Evolutionary conservation across 1,284 basidiomycete species (phyloP), one percentile per base, ranked within the genome.

Genomic region (Apiotrichum laibachii): DNA sequence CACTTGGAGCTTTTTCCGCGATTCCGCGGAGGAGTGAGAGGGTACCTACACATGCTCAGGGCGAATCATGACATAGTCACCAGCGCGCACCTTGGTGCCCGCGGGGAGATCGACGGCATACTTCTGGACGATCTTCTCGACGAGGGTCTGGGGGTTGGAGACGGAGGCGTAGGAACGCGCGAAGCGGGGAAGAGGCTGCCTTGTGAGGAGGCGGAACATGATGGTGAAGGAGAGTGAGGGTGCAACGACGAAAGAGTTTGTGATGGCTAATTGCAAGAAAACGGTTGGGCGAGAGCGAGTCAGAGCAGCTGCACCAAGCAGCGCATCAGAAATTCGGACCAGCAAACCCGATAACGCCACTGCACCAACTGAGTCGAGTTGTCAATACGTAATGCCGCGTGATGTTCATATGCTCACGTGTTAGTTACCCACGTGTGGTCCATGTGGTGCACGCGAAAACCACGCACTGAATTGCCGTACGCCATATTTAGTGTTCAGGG

Each of bases 41-140:
- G 9, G 11, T 2, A 72, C 79, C 67, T 58, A 80, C 82, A 98
- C 93, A 83, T 96, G 91, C 75, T 96, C 87, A 19, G 96, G 96
- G 33, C 86, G 85, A 78, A 99, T 96, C 90, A 97, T 97, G 52
- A 99, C 93, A 86, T 98, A 99, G 86, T 99, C 96, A 37, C 96
- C 96, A 33, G 94, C 90, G 70, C 85, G 86, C 65, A 98, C 90
- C 31, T 83, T 82, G 71, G 89, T 88, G 47, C 85, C 86, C 53
- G 82, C 77, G 1, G 89, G 85, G 1, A 93, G 82, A 56, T 88
- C 92, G 40, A 99, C 91, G 1, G 95, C 89, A 81, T 98, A 96
- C 72, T 88, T 90, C 77, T 99, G 94, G 0, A 99, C 94, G 65
- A 99, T 88, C 82, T 99, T 99, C 80, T 99, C 96, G 71, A 99